Evolutionary conservation across 306 rosid genomes (phyloP).

Genomic region (Amphicarpaea edgeworthii): DNA sequence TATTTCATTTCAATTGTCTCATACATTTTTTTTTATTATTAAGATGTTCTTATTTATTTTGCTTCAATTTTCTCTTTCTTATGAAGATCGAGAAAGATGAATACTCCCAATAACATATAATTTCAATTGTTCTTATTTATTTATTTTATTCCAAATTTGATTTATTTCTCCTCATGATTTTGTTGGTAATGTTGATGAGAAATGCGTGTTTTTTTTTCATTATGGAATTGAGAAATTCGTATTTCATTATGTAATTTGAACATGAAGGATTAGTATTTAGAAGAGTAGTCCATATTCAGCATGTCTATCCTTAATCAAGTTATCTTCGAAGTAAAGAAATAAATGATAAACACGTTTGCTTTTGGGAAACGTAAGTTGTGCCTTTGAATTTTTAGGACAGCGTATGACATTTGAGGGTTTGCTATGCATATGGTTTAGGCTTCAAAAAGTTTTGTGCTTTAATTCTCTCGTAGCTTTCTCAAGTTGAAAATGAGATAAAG

Average conservation of each 20-base stretch:
- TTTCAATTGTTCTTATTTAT: too few relatives aligned
- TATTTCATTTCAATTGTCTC: too few relatives aligned
- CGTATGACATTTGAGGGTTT: neutral
- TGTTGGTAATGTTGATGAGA: too few relatives aligned
- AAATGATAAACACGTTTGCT: slow-evolving; percentile 27
- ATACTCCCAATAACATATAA: too few relatives aligned
- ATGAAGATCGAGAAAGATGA: too few relatives aligned
- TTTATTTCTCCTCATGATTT: too few relatives aligned
- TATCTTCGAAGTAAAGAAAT: slow-evolving; percentile 30
- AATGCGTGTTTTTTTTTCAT: too few relatives aligned
- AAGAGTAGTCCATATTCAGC: neutral
- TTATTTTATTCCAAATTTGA: too few relatives aligned
- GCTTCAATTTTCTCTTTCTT: too few relatives aligned
- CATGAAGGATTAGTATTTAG: neutral
- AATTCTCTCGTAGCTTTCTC: neutral
- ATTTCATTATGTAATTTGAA: neutral
- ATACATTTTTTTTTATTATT: too few relatives aligned
- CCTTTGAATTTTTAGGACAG: slow-evolving; percentile 15
- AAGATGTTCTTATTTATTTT: too few relatives aligned
- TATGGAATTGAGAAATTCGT: too few relatives aligned
- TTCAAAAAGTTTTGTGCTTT: neutral
- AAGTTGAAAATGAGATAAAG: neutral
- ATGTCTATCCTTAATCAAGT: slow-evolving; percentile 2
- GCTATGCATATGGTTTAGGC: neutral
- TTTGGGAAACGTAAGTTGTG: slow-evolving; percentile 12